Conservation (phyloP, 192 early-diverging fungal species). For the Diversispora eburnea region DNA sequence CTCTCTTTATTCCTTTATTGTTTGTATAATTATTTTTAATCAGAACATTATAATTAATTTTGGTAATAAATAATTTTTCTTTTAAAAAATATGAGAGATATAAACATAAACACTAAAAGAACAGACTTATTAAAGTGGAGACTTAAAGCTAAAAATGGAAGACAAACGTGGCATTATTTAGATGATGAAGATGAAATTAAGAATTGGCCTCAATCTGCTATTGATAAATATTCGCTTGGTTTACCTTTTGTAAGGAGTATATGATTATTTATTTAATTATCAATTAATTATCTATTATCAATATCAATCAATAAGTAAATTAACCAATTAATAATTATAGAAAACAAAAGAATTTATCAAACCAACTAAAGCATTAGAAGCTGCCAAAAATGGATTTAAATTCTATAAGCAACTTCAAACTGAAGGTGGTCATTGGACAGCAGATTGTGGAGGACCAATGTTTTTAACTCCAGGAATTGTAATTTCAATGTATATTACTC, state of each 20-base stretch:
- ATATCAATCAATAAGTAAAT: not conserved
- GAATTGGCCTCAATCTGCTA: constrained; percentile 69
- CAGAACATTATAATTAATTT: too few relatives aligned
- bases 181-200: constrained; percentile 45
- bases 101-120: not conserved
- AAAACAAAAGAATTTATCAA: constrained; percentile 36
- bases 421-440: constrained; percentile 91
- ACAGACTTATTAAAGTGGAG: constrained; percentile 88
- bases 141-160: constrained; percentile 76
- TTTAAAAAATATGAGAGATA: not conserved
- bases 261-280: too few relatives aligned
- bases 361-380: constrained; percentile 68
- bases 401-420: constrained; percentile 88
- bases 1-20: too few relatives aligned
- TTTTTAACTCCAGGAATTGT: constrained; percentile 91
- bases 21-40: too few relatives aligned
- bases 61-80: too few relatives aligned
- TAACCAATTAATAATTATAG: constrained; percentile 19
- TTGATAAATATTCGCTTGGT: constrained; percentile 90
- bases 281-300: not conserved
- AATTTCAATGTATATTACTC: constrained; percentile 86
- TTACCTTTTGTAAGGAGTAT: constrained; percentile 33
- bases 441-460: constrained; percentile 96
- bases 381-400: constrained; percentile 87
- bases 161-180: constrained; percentile 91